Evolutionary conservation across 2,329 filamentous ascomycete genomes (phyloP).

Genomic region (Phoma sp.): DNA sequence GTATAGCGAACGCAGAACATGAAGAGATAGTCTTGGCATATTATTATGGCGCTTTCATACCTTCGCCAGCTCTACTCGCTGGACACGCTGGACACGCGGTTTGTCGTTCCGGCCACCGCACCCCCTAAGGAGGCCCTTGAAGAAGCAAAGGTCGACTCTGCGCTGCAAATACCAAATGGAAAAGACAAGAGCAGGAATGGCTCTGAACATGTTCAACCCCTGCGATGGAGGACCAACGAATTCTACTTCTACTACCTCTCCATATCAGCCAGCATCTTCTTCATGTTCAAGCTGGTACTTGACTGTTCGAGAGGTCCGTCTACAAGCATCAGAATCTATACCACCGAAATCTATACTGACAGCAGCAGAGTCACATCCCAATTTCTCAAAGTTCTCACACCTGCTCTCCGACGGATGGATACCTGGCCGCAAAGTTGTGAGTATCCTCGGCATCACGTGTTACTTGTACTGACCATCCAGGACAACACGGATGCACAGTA

Average conservation of each 20-base stretch:
- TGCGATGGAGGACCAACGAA: conserved; percentile 86
- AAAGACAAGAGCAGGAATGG: conserved; percentile 28
- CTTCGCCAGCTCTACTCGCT: conserved; percentile 67
- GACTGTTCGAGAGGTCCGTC: conserved; percentile 79
- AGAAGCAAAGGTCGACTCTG: conserved; percentile 44
- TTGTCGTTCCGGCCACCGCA: conserved; percentile 73
- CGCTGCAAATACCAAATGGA: conserved; percentile 33
- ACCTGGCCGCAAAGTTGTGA: conserved; percentile 84
- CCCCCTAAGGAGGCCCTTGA: conserved; percentile 59
- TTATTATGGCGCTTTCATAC: conserved; percentile 53
- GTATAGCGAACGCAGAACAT: conserved; percentile 18
- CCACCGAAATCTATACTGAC: conserved; percentile 8
- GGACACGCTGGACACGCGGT: conserved; percentile 74
- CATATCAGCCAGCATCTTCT: conserved; percentile 71
- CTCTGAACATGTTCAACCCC: conserved; percentile 61
- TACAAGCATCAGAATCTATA: no score
- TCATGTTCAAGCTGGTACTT: conserved; percentile 91
- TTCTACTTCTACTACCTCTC: conserved; percentile 82
- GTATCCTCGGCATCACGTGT: conserved; percentile 11
- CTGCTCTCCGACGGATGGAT: conserved; percentile 87
- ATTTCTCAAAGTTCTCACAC: conserved; percentile 76
- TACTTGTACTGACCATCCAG: conserved; percentile 51
- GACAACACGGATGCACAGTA: conserved; percentile 94
- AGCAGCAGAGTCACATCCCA: conserved; percentile 74
- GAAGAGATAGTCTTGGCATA: conserved; percentile 27